Conservation (phyloP, 495 filamentous ascomycete genomes). For the Antarctomyces pellizariae region DNA sequence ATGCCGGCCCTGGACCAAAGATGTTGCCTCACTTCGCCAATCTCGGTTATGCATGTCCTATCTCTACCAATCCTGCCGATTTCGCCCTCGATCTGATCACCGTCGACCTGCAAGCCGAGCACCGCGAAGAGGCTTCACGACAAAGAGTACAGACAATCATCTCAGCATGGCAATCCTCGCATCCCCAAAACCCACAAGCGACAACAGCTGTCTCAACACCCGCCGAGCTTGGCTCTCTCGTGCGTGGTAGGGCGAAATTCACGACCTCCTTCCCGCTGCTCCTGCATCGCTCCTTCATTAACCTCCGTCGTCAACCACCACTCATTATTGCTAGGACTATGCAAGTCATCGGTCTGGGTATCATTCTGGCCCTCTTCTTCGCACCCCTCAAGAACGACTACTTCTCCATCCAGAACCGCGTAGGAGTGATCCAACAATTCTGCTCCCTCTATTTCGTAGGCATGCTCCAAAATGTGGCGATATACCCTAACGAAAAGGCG, state of each 20-base stretch:
- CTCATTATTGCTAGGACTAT: slow-evolving; percentile 38
- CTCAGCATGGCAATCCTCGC: slow-evolving; percentile 21
- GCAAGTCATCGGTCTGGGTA: slow-evolving; percentile 40
- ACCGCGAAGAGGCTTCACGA: slow-evolving; percentile 31
- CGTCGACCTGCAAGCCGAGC: slow-evolving; percentile 38
- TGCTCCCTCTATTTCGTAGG: slow-evolving; percentile 50
- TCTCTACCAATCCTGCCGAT: slow-evolving; percentile 48
- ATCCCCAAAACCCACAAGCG: slow-evolving; percentile 13
- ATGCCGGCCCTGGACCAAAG: slow-evolving; percentile 33
- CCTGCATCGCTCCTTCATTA: slow-evolving; percentile 35
- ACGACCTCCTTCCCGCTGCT: slow-evolving; percentile 36
- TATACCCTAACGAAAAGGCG: slow-evolving; percentile 44
- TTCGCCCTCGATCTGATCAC: slow-evolving; percentile 57
- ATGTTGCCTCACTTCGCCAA: slow-evolving; percentile 41
- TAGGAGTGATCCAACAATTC: slow-evolving; percentile 48
- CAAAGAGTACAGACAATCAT: slow-evolving; percentile 35
- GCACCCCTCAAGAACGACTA: slow-evolving; percentile 45
- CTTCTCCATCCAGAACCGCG: slow-evolving; percentile 39
- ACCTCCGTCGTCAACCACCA: slow-evolving; percentile 40
- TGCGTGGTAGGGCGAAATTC: slow-evolving; percentile 35
- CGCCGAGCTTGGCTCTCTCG: slow-evolving; percentile 41
- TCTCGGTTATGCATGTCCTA: slow-evolving; percentile 36
- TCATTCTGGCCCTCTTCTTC: slow-evolving; percentile 47
- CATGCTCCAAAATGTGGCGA: slow-evolving; percentile 55
- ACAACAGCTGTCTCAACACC: slow-evolving; percentile 29